A percentile compares a stretch with the other conserved stretches of the same genome.
These are phyloP conservation scores for Kuraishia cidri DNA, from an alignment of 805 yeast species.

Conservation along the genomic window DNA sequence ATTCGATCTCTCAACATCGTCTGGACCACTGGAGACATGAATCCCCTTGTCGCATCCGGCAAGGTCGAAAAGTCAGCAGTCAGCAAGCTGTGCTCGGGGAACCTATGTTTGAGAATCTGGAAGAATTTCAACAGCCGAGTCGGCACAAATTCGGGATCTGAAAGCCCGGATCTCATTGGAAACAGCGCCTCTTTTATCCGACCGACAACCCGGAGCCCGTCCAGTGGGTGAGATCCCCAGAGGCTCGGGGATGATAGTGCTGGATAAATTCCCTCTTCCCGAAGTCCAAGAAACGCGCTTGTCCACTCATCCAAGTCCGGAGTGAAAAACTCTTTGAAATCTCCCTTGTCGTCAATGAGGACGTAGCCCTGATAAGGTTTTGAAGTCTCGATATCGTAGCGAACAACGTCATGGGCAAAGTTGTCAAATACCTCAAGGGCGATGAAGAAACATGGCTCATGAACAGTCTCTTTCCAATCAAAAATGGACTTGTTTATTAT, in stretches of 20 bases:
- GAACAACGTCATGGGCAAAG: slow-evolving; percentile 71
- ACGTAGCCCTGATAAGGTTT: slow-evolving; percentile 75
- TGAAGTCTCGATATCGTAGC: slow-evolving; percentile 62
- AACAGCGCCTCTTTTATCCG: slow-evolving; percentile 37
- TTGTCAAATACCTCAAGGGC: slow-evolving; percentile 83
- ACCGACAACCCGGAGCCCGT: slow-evolving; percentile 34
- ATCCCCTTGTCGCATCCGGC: slow-evolving; percentile 46
- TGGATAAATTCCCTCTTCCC: slow-evolving; percentile 36
- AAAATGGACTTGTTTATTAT: slow-evolving; percentile 70
- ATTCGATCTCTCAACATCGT: slow-evolving; percentile 60
- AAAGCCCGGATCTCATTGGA: slow-evolving; percentile 59
- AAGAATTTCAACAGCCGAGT: slow-evolving; percentile 61
- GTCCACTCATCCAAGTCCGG: slow-evolving; percentile 54
- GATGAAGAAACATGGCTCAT: slow-evolving; percentile 65
- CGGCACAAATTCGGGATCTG: slow-evolving; percentile 78
- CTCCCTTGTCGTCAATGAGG: slow-evolving; percentile 61
- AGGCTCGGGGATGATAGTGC: slow-evolving; percentile 14
- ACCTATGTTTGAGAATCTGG: slow-evolving; percentile 48
- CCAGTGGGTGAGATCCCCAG: slow-evolving; percentile 46
- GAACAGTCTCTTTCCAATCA: slow-evolving; percentile 55
- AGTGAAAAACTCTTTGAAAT: slow-evolving; percentile 64
- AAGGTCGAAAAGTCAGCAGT: slow-evolving; percentile 59
- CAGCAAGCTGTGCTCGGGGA: slow-evolving; percentile 71
- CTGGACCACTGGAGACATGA: slow-evolving; percentile 72
- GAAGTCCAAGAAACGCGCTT: slow-evolving; percentile 41